Conservation (phyloP, 768 basidiomycete genomes). For the Boletus tomentosulus region DNA sequence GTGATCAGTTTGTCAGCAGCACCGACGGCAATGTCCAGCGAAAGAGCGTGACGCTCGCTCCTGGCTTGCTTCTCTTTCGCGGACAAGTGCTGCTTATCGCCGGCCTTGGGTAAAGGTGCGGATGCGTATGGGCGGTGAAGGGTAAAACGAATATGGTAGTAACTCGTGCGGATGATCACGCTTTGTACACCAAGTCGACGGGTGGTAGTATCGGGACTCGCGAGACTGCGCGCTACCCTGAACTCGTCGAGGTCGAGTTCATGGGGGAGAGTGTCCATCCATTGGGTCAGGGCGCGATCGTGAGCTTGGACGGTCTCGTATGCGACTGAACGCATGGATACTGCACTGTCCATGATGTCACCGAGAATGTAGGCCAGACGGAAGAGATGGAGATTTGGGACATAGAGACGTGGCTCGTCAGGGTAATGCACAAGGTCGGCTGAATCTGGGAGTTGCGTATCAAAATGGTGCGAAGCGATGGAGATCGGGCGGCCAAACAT, state of each 20-base stretch:
- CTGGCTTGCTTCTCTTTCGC: constrained; percentile 24
- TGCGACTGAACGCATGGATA: constrained; percentile 74
- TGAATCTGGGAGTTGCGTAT: constrained; percentile 71
- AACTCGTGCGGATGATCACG: constrained; percentile 73
- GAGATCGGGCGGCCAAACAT: constrained; percentile 77
- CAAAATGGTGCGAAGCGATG: constrained; percentile 79
- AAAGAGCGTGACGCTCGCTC: constrained; percentile 46
- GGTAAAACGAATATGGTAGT: constrained; percentile 80
- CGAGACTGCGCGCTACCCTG: constrained; percentile 66
- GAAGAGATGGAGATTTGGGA: constrained; percentile 75
- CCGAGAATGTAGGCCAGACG: constrained; percentile 74
- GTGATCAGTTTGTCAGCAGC: constrained; percentile 77
- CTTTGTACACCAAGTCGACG: constrained; percentile 76
- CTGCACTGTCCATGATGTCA: constrained; percentile 81
- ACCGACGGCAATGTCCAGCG: constrained; percentile 68
- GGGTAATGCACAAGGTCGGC: constrained; percentile 44
- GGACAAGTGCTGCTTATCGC: constrained; percentile 31
- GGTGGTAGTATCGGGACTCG: constrained; percentile 52
- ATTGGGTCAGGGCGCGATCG: constrained; percentile 65
- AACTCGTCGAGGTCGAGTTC: constrained; percentile 79
- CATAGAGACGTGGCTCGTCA: constrained; percentile 60
- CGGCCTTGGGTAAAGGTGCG: constrained; percentile 19
- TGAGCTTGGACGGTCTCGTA: constrained; percentile 71
- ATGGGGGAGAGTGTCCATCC: constrained; percentile 71
- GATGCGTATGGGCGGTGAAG: constrained; percentile 74